Conservation (phyloP, 768 basidiomycete genomes). For the Lactarius sanguifluus region DNA sequence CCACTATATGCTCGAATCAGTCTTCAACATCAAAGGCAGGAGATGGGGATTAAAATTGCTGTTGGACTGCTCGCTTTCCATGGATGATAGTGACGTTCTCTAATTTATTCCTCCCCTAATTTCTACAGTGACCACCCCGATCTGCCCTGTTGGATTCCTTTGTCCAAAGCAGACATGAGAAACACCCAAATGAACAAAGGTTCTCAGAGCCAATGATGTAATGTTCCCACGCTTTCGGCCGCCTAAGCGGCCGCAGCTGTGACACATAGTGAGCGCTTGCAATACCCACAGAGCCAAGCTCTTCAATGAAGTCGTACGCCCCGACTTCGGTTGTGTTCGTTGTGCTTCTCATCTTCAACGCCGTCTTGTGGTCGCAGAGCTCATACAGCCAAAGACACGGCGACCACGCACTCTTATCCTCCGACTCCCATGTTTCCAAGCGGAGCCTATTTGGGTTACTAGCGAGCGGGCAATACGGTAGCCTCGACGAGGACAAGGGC, state of each 20-base stretch:
- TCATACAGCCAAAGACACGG: constrained; percentile 33
- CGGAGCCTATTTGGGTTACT: constrained; percentile 15
- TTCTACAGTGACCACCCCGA: neutral
- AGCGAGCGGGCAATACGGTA: constrained; percentile 4
- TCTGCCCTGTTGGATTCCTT: neutral
- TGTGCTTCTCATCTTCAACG: constrained; percentile 52
- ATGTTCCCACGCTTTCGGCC: constrained; percentile 13
- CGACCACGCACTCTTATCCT: neutral
- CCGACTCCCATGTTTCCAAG: constrained; percentile 1
- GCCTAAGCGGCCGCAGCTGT: neutral
- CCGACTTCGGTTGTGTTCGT: constrained; percentile 53
- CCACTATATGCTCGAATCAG: neutral
- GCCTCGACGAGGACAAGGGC: neutral
- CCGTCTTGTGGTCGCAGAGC: constrained; percentile 61
- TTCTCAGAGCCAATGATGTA: neutral
- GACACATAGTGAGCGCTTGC: neutral
- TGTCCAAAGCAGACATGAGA: neutral
- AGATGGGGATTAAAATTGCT: neutral
- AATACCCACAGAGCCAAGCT: neutral
- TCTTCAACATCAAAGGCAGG: neutral
- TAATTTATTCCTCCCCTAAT: neutral
- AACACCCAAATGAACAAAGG: neutral
- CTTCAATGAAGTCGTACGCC: constrained; percentile 40
- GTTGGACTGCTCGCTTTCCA: neutral
- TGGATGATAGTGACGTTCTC: neutral